Evolutionary conservation across 2,329 filamentous ascomycete species (phyloP).

Genomic region (Parasarocladium wereldwijsianum): DNA sequence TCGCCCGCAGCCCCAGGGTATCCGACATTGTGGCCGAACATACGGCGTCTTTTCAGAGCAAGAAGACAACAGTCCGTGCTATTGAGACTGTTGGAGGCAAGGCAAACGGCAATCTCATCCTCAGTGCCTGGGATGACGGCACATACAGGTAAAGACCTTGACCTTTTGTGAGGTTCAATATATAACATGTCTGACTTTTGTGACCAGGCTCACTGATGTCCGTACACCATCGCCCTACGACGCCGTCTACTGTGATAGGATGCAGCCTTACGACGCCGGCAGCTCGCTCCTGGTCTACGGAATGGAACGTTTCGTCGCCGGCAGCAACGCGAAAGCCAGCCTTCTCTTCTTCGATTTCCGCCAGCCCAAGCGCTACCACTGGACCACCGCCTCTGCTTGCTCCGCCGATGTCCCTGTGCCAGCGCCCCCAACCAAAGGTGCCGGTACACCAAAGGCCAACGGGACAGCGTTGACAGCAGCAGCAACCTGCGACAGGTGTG

Average conservation of each 20-base stretch:
- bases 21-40: not conserved
- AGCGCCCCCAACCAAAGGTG: conserved; percentile 11
- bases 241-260: conserved; percentile 35
- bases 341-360: conserved; percentile 41
- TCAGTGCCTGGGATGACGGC: conserved; percentile 39
- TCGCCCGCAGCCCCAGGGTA: conserved; percentile 15
- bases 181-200: not conserved
- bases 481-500: conserved; percentile 14
- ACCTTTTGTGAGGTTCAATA: not conserved
- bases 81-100: conserved; percentile 27
- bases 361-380: conserved; percentile 30
- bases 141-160: conserved; percentile 21
- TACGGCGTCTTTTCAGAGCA: conserved; percentile 10
- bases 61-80: conserved; percentile 27
- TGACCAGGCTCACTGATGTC: conserved; percentile 30
- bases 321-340: conserved; percentile 25
- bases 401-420: conserved; percentile 20
- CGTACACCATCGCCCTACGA: conserved; percentile 32
- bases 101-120: conserved; percentile 24
- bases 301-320: conserved; percentile 33
- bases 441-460: conserved; percentile 7
- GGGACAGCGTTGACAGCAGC: conserved; percentile 5
- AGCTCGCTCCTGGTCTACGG: conserved; percentile 35
- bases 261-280: conserved; percentile 29
- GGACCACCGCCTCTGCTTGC: conserved; percentile 33